Conservation (phyloP, 345 rosid species). For the Boechera retrofracta region DNA sequence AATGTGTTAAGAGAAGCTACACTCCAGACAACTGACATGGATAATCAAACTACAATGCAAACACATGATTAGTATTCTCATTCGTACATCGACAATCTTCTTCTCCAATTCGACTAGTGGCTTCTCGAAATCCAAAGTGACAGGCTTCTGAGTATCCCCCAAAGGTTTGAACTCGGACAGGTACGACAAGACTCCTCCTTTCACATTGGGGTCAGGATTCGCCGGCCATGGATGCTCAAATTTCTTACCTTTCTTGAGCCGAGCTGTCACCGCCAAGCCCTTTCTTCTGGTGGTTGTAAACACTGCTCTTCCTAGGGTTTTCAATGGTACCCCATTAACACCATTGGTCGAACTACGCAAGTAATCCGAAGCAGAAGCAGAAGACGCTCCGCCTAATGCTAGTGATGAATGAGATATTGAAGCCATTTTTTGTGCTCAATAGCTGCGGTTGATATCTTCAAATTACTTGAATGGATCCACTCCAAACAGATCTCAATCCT, state of each 20-base stretch:
- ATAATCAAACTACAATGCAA: not conserved
- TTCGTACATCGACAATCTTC: constrained; percentile 80
- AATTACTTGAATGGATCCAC: constrained; percentile 32
- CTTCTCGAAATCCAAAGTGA: constrained; percentile 85
- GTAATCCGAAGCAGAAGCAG: constrained; percentile 86
- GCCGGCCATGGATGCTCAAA: constrained; percentile 94
- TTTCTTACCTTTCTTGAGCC: constrained; percentile 84
- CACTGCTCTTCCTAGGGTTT: constrained; percentile 56
- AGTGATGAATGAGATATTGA: constrained; percentile 57
- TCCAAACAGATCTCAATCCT: constrained; percentile 38
- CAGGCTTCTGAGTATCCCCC: constrained; percentile 75
- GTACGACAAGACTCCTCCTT: constrained; percentile 83
- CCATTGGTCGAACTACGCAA: constrained; percentile 70
- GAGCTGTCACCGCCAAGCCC: constrained; percentile 52
- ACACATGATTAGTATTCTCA: not conserved
- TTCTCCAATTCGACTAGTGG: constrained; percentile 81
- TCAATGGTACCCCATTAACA: constrained; percentile 62
- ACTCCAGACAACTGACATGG: not conserved
- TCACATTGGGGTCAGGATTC: constrained; percentile 89
- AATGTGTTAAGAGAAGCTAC: constrained; percentile 19
- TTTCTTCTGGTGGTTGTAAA: constrained; percentile 44
- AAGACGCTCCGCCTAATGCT: constrained; percentile 54
- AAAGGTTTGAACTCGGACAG: constrained; percentile 84
- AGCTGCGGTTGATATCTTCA: constrained; percentile 27
- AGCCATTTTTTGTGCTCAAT: constrained; percentile 57